phyloP scores from a whole-genome alignment of 2,329 filamentous ascomycete genomes.

The Colletotrichum sansevieriae region DNA sequence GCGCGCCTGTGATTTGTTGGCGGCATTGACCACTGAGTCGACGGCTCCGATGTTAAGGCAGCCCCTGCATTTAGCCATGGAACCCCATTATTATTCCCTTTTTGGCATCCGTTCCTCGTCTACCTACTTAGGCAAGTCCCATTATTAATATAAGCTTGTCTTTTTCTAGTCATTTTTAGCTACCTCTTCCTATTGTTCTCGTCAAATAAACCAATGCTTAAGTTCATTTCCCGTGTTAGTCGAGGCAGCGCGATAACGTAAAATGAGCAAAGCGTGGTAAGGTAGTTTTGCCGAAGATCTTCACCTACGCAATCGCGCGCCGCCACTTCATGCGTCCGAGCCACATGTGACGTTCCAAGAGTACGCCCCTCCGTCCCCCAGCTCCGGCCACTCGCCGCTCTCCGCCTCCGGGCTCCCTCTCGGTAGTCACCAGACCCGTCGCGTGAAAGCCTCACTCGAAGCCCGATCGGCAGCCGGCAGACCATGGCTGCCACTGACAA shows the following conservation, averaged over 20 bases:
- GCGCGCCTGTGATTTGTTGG: constrained; percentile 40
- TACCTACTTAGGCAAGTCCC: not conserved
- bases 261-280: too few species aligned
- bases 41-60: too few species aligned
- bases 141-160: not conserved
- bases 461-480: constrained; percentile 38
- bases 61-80: not conserved
- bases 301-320: not conserved
- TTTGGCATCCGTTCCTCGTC: constrained; percentile 27
- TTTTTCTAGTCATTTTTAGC: too few species aligned
- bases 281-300: constrained; percentile 11
- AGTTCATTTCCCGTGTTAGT: too few species aligned
- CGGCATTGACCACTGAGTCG: not conserved
- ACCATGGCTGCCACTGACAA: constrained; percentile 15
- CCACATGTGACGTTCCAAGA: constrained; percentile 33
- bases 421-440: constrained; percentile 33
- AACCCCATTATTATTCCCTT: constrained; percentile 16
- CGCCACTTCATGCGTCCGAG: constrained; percentile 19
- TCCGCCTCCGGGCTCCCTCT: constrained; percentile 33
- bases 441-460: constrained; percentile 31
- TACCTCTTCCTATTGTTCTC: too few species aligned
- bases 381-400: constrained; percentile 32
- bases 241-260: too few species aligned
- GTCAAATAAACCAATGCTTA: too few species aligned
- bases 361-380: constrained; percentile 7